Evolutionary conservation across 179 eudicot species (phyloP).

Genomic region (Spergularia azorica): DNA sequence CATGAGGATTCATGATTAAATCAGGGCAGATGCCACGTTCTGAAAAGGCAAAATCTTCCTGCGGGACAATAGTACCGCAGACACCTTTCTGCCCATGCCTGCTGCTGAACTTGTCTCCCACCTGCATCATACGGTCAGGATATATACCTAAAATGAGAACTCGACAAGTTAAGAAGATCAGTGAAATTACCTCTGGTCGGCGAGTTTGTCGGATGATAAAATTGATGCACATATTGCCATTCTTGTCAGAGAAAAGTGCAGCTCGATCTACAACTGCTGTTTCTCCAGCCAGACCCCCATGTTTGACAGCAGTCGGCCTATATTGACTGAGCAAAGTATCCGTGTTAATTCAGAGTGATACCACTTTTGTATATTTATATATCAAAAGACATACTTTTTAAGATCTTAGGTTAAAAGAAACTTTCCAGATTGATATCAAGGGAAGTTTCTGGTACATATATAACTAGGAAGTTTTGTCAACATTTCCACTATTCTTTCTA

Average conservation of each 20-base stretch:
- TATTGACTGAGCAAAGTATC: conserved; percentile 48
- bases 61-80: conserved; percentile 92
- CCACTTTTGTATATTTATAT: background rate
- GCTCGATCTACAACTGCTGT: conserved; percentile 84
- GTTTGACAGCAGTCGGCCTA: conserved; percentile 47
- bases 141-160: background rate
- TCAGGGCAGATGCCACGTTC: conserved; percentile 99
- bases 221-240: conserved; percentile 59
- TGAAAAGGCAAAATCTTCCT: conserved; percentile 92
- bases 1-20: conserved; percentile 99
- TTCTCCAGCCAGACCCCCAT: conserved; percentile 75
- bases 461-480: too few species aligned
- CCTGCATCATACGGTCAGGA: conserved; percentile 38
- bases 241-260: conserved; percentile 61
- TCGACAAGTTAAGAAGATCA: background rate
- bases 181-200: conserved; percentile 80
- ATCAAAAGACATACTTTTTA: background rate
- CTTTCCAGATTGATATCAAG: background rate
- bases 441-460: background rate
- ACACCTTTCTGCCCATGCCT: conserved; percentile 99
- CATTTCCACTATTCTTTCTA: too few species aligned
- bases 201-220: conserved; percentile 93
- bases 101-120: conserved; percentile 99
- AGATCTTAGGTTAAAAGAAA: background rate
- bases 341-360: conserved; percentile 17